Percentiles rank a stretch among this genome's conserved stretches.
Conservation (phyloP, 2,329 filamentous ascomycete species). For the Calonectria pseudoturangicola region DNA sequence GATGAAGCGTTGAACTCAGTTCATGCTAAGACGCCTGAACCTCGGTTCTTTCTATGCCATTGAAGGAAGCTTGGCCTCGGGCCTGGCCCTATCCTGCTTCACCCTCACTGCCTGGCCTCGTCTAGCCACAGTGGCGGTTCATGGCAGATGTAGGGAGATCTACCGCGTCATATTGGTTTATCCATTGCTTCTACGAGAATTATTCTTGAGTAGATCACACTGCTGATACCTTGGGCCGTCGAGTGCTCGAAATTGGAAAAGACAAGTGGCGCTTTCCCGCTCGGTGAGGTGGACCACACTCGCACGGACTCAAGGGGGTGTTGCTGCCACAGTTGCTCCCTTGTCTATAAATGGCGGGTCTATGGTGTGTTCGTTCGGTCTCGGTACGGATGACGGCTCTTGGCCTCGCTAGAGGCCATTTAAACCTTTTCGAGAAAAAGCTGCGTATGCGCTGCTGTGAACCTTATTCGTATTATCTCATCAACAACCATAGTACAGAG, state of each 20-base stretch:
- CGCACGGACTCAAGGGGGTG: background rate
- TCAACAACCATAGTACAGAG: background rate
- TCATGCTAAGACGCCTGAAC: background rate
- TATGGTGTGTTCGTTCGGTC: background rate
- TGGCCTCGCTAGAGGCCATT: background rate
- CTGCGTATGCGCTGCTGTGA: background rate
- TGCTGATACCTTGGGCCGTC: background rate
- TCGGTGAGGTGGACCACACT: background rate
- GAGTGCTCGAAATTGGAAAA: background rate
- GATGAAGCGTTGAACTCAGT: background rate
- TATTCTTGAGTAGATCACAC: background rate
- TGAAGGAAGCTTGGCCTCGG: no score
- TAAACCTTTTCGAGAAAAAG: background rate
- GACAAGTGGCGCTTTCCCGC: background rate
- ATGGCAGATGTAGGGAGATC: background rate
- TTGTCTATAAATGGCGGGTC: background rate
- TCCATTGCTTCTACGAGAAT: background rate
- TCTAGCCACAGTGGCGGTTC: background rate
- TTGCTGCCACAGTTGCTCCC: background rate
- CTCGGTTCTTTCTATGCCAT: background rate
- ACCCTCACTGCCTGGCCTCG: no score
- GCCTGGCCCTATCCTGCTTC: no score
- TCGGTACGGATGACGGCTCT: background rate
- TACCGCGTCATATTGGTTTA: background rate
- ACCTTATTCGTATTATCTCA: background rate